Evolutionary conservation across 163 green algal species (phyloP), one percentile per base, ranked within the genome.

Genomic region (Scenedesmus sp.): DNA sequence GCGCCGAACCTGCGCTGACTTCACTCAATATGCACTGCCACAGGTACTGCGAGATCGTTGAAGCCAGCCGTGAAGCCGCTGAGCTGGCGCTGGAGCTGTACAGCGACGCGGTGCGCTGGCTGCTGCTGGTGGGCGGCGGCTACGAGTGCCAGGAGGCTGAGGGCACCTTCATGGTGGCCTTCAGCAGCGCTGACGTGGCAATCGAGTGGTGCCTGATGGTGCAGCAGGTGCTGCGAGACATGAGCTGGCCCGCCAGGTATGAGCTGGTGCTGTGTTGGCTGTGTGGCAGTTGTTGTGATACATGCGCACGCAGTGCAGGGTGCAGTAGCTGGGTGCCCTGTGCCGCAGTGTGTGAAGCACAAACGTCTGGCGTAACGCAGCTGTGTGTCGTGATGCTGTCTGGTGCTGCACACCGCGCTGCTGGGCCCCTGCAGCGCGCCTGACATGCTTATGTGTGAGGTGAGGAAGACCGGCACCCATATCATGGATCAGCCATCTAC

Each of bases 141-240:
- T 96, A 95, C 82, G 94, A 96, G 81, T 96, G 95, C 76, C 93
- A 96, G 87, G 94, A 94, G 90, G 81, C 88, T 62, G 94, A 96
- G 46, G 93, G 95, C 57, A 95, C 91, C 70, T 97, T 96, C 93
- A 97, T 97, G 92, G 76, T 97, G 54, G 94, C 93, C 4, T 97
- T 97, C 82, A 62, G 67, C 23, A 86, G 82, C 13, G 88, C 95
- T 8, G 84, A 91, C 2, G 93, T 93, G 23, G 96, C 95, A 3
- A 84, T 97, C 7, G 93, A 96, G 93, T 97, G 96, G 94, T 96
- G 93, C 89, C 81, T 97, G 15, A 92, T 96, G 94, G 86, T 96
- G 81, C 95, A 97, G 93, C 92, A 96, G 88, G 67, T 95, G 34
- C 88, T 97, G 88, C 88, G 96, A 89, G 94, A 96, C 82, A 93